Evolutionary conservation across 108 stramenopile species (phyloP).

Genomic region (Conticribra guillardii): DNA sequence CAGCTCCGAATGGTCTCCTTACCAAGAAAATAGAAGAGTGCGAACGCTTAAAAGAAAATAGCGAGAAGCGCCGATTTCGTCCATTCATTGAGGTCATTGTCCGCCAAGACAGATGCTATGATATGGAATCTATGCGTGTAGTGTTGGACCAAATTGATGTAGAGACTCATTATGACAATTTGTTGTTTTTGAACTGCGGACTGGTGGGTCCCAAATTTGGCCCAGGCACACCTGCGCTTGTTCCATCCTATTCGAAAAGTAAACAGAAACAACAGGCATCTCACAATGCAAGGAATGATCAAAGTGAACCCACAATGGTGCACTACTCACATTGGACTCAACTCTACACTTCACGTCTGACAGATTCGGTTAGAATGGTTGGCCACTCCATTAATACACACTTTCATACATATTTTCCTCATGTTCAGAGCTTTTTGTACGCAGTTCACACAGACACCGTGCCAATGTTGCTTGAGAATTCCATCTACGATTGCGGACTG

Average conservation of each 20-base stretch:
- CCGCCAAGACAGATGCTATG: slow-evolving; percentile 47
- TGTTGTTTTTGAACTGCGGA: slow-evolving; percentile 46
- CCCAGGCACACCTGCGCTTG: slow-evolving; percentile 37
- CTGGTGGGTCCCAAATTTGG: slow-evolving; percentile 48
- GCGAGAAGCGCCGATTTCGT: not conserved
- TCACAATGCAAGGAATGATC: too few relatives aligned
- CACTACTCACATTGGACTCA: slow-evolving; percentile 52
- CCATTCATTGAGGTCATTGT: slow-evolving; percentile 35
- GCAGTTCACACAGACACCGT: slow-evolving; percentile 45
- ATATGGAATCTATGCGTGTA: slow-evolving; percentile 45
- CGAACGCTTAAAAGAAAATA: not conserved
- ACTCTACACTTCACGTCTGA: slow-evolving; percentile 44
- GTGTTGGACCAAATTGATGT: slow-evolving; percentile 33
- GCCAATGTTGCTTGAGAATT: slow-evolving; percentile 30
- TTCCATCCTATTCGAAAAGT: slow-evolving; percentile 26
- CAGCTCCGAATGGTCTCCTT: slow-evolving; percentile 18
- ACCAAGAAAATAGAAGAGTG: slow-evolving; percentile 39
- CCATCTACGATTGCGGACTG: slow-evolving; percentile 55
- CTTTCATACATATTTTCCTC: slow-evolving; percentile 50
- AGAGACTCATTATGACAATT: slow-evolving; percentile 33
- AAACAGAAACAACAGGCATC: slow-evolving; percentile 4
- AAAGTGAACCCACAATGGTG: slow-evolving; percentile 9
- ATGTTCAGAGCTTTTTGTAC: slow-evolving; percentile 56
- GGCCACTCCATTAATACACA: slow-evolving; percentile 56
- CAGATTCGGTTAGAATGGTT: slow-evolving; percentile 38